Evolutionary conservation across 768 basidiomycete species (phyloP).

Genomic region (Xerocomellus amylosporus): DNA sequence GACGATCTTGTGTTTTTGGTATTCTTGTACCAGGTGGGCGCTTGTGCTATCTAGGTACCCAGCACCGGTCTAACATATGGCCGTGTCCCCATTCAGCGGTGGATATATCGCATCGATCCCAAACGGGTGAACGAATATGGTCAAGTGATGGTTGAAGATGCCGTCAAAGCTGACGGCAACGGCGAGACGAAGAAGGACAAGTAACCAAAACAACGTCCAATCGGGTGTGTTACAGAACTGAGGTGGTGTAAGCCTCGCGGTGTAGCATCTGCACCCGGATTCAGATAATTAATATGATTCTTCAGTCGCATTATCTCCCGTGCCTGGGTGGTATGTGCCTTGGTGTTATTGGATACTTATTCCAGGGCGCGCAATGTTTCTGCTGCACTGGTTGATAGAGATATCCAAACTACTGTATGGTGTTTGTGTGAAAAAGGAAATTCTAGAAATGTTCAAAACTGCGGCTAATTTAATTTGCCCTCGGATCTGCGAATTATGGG

Average conservation of each 20-base stretch:
- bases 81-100: conserved; percentile 55
- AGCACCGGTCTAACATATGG: conserved; percentile 10
- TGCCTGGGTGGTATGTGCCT: conserved; percentile 1
- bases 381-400: background rate
- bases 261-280: conserved; percentile 1
- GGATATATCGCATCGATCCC: conserved; percentile 96
- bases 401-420: background rate
- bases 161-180: conserved; percentile 37
- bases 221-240: conserved; percentile 9
- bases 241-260: conserved; percentile 5
- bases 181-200: conserved; percentile 57
- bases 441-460: conserved; percentile 8
- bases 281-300: background rate
- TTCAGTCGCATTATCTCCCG: conserved; percentile 15
- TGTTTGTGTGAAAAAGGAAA: conserved; percentile 5
- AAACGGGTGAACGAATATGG: conserved; percentile 97
- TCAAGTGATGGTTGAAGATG: conserved; percentile 64
- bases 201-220: conserved; percentile 27
- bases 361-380: background rate
- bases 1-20: conserved; percentile 91
- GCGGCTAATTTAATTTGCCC: conserved; percentile 3
- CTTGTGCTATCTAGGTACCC: conserved; percentile 3
- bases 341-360: background rate
- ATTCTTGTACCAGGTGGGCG: conserved; percentile 84
- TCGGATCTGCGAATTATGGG: background rate